These are phyloP conservation scores for Sisymbrium irio DNA, from an alignment of 345 rosid species.

Conservation along the genomic window DNA sequence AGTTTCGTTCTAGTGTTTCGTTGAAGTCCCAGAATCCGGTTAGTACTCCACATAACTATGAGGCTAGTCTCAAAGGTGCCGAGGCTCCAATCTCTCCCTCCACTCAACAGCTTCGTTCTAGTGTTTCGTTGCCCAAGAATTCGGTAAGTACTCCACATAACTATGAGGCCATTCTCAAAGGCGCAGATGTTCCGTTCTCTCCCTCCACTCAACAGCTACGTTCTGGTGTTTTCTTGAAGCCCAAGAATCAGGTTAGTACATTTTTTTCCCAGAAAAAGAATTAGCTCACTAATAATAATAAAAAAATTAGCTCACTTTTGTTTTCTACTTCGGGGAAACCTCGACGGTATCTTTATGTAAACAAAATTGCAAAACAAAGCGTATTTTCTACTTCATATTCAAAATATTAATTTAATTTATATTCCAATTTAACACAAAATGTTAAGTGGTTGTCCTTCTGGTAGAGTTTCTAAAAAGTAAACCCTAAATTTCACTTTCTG, in stretches of 20 bases:
- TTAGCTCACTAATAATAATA: neutral
- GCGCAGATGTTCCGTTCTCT: slow-evolving; percentile 43
- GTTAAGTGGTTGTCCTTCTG: neutral
- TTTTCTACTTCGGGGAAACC: neutral
- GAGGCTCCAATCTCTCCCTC: slow-evolving; percentile 36
- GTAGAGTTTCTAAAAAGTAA: neutral
- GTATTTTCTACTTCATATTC: neutral
- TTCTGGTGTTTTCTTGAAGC: slow-evolving; percentile 45
- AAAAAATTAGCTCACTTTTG: neutral
- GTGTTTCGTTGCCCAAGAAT: slow-evolving; percentile 42
- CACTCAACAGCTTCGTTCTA: slow-evolving; percentile 37
- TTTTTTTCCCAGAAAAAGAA: neutral
- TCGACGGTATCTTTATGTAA: neutral
- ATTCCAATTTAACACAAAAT: neutral
- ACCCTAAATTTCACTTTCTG: neutral
- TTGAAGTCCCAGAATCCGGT: slow-evolving; percentile 46
- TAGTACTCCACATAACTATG: slow-evolving; percentile 42
- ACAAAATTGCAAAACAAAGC: neutral
- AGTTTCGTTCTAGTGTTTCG: slow-evolving; percentile 44
- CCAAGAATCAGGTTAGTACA: slow-evolving; percentile 40
- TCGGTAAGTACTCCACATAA: slow-evolving; percentile 35
- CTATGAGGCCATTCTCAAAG: slow-evolving; percentile 43
- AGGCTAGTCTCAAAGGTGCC: slow-evolving; percentile 48
- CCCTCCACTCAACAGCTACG: slow-evolving; percentile 38
- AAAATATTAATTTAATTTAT: neutral